Evolutionary conservation across 1,284 basidiomycete genomes (phyloP).

Genomic region (Nidula niveotomentosa): DNA sequence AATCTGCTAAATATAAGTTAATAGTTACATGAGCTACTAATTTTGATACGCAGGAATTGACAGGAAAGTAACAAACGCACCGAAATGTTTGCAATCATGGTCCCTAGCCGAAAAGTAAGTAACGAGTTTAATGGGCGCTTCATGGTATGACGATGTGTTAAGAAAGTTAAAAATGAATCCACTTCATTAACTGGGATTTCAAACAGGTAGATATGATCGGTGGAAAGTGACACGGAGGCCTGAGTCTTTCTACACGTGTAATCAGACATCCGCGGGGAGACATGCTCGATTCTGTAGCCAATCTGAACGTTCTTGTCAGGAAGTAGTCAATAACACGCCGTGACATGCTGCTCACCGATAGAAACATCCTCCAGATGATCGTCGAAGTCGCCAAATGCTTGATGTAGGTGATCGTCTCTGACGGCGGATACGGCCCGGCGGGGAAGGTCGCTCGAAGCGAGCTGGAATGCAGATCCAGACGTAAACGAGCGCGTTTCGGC

Average conservation of each 20-base stretch:
- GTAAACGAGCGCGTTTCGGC: slow-evolving; percentile 39
- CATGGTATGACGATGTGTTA: too few relatives aligned
- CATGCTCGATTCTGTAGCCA: slow-evolving; percentile 59
- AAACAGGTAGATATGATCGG: too few relatives aligned
- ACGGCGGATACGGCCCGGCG: slow-evolving; percentile 46
- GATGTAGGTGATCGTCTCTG: slow-evolving; percentile 43
- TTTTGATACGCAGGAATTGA: too few relatives aligned
- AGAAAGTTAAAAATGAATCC: too few relatives aligned
- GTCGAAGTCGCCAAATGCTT: slow-evolving; percentile 72
- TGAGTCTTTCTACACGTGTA: not conserved
- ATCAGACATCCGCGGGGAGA: slow-evolving; percentile 25
- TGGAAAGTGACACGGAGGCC: too few relatives aligned
- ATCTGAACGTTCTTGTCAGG: slow-evolving; percentile 28
- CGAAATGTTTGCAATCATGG: too few relatives aligned
- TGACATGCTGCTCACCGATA: slow-evolving; percentile 37
- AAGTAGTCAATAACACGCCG: not conserved
- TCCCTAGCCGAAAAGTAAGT: too few relatives aligned
- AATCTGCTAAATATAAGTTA: too few relatives aligned
- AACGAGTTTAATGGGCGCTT: too few relatives aligned
- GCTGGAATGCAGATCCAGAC: slow-evolving; percentile 40
- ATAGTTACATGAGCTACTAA: too few relatives aligned
- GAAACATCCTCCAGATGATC: slow-evolving; percentile 75
- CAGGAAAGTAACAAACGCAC: too few relatives aligned
- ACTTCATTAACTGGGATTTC: too few relatives aligned
- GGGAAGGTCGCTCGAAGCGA: slow-evolving; percentile 43